Base-by-base conservation (phyloP, 1,284 basidiomycete species). In the Irpex sp. region DNA sequence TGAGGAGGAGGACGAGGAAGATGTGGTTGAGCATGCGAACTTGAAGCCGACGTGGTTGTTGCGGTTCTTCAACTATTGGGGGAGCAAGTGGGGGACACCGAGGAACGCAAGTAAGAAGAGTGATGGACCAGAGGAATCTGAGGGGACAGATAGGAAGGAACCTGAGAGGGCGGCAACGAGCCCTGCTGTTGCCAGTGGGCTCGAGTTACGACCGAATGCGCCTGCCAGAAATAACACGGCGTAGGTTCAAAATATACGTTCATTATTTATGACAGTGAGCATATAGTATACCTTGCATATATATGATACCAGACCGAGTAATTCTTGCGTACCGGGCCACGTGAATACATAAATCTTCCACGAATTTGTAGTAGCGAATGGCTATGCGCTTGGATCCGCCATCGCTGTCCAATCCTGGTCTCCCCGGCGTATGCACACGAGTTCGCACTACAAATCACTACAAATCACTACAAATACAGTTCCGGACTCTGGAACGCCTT, bases 31-130 rank as follows among this genome's bases (percentile, higher is more conserved):
- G 69, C 80, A 86, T 69, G 81, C 82, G 63, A 78, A 74, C 21
- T 84, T 88, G 72, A 85, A 85, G 65, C 88, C 89, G 39, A 85
- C 89, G 77, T 92, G 90, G 90, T 70, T 92, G 62, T 76, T 92
- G 66, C 77, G 81, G 65, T 83, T 91, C 73, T 89, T 92, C 73
- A 90, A 86, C 59, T 87, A 85, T 63, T 92, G 88, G 88, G 87
- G 85, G 2, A 73, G 74, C 21, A 72, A 76, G 66, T 75, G 82
- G 68, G 78, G 79, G 8, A 63, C 69, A 4, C 39, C 53, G 21
- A 50, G 51, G 49, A 60, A 19, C 33, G 46, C 35, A 5, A n/a
- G n/a, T 19, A 51, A 51, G 50, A 55, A 55, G 33, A 21, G 5
- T 15, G 57, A 49, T 33, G 26, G 53, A 13, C 37, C 37, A 21